These are phyloP conservation scores for Onygena corvina DNA, from an alignment of 2,329 filamentous ascomycete species.

Conservation along the genomic window DNA sequence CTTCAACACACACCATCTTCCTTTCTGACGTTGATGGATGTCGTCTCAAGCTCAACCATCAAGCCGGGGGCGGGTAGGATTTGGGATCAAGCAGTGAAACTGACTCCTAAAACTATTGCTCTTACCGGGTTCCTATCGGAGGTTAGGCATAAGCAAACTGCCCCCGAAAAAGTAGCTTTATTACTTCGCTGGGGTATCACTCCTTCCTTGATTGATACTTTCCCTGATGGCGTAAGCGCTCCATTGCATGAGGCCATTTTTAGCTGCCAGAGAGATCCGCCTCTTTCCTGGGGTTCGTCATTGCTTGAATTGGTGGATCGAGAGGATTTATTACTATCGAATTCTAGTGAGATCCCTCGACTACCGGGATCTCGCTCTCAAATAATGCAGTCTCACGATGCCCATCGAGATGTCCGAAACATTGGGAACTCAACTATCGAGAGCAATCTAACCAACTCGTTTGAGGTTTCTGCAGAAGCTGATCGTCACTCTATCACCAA, in stretches of 20 bases:
- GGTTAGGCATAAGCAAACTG: constrained; percentile 39
- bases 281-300: constrained; percentile 59
- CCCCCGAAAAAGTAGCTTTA: constrained; percentile 56
- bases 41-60: constrained; percentile 29
- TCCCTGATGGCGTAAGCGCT: constrained; percentile 72
- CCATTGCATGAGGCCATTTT: constrained; percentile 73
- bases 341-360: constrained; percentile 38
- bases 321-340: constrained; percentile 62
- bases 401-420: constrained; percentile 62
- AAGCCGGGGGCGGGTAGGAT: constrained; percentile 23
- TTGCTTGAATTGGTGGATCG: constrained; percentile 67
- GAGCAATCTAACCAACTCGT: constrained; percentile 42
- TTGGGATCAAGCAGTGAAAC: constrained; percentile 28
- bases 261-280: constrained; percentile 72
- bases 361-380: constrained; percentile 25
- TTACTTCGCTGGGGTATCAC: constrained; percentile 58
- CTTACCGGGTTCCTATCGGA: constrained; percentile 56
- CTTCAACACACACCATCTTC: constrained; percentile 24
- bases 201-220: constrained; percentile 56
- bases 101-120: constrained; percentile 56
- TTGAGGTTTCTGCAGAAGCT: constrained; percentile 69
- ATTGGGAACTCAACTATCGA: constrained; percentile 49
- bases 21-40: constrained; percentile 42
- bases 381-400: constrained; percentile 48
- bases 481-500: constrained; percentile 73